A percentile compares a stretch with the other conserved stretches of the same genome.
phyloP scores from a whole-genome alignment of 2,329 filamentous ascomycete species.

The Fulvia fulva region DNA sequence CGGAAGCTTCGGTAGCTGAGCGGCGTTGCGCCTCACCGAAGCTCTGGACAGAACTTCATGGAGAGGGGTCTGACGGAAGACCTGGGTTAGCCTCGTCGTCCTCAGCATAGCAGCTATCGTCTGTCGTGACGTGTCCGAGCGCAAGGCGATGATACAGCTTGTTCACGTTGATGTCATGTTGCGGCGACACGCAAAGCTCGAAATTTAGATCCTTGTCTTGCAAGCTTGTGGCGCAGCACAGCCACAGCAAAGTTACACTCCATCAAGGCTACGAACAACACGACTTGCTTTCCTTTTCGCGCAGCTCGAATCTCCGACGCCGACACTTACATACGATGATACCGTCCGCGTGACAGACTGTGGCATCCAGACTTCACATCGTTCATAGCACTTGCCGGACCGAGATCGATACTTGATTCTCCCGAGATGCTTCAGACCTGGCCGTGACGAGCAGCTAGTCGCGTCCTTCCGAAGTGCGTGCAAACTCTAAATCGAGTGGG shows the following conservation, averaged over 20 bases:
- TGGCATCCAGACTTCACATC: background rate
- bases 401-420: constrained; percentile 6
- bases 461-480: background rate
- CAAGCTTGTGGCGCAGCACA: background rate
- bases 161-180: background rate
- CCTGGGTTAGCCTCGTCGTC: constrained; percentile 10
- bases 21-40: constrained; percentile 10
- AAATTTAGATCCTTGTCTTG: background rate
- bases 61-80: constrained; percentile 12
- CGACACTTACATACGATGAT: background rate
- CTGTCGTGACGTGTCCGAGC: background rate
- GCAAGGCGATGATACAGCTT: background rate
- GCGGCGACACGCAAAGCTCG: background rate
- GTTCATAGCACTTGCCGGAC: background rate
- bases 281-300: background rate
- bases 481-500: background rate
- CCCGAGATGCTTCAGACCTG: constrained; percentile 1
- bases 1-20: constrained; percentile 6
- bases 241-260: background rate
- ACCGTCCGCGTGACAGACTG: background rate
- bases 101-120: constrained; percentile 16
- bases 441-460: background rate
- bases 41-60: constrained; percentile 7
- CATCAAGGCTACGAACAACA: background rate
- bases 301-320: background rate